phyloP scores from a whole-genome alignment of 768 basidiomycete species.

The Sporobolomyces phaffii region DNA sequence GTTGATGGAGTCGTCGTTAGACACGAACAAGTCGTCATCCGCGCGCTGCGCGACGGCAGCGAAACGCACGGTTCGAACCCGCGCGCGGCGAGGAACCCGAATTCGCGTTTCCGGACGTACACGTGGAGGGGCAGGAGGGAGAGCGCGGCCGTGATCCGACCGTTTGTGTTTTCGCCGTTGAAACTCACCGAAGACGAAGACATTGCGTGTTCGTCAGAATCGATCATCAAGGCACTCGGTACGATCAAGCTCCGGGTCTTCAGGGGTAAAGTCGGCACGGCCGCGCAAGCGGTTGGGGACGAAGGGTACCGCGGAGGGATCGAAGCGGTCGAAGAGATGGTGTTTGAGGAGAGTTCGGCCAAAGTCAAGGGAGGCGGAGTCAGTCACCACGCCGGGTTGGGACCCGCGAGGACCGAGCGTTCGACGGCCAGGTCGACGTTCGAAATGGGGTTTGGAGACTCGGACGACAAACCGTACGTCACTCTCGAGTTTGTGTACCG shows the following conservation, averaged over 20 bases:
- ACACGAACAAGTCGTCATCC: not conserved
- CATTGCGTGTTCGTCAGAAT: constrained; percentile 1
- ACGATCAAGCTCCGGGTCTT: not conserved
- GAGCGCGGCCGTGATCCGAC: not conserved
- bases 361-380: constrained; percentile 4
- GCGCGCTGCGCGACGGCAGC: not conserved
- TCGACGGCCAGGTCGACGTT: not conserved
- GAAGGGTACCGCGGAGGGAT: not conserved
- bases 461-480: not conserved
- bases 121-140: not conserved
- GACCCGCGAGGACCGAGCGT: not conserved
- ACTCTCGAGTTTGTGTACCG: constrained; percentile 4
- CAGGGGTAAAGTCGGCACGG: not conserved
- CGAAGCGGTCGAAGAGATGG: not conserved
- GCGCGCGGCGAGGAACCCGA: not conserved
- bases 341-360: constrained; percentile 9
- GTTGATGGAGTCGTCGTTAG: not conserved
- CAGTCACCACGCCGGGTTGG: constrained; percentile 1
- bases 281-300: not conserved
- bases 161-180: constrained; percentile 1
- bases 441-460: not conserved
- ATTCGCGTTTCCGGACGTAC: not conserved
- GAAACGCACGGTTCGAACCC: not conserved
- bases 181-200: not conserved
- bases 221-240: not conserved